A percentile compares a stretch with the other conserved stretches of the same genome.
Conservation (phyloP, 768 basidiomycete species). For the Antrodiella citrinella region DNA sequence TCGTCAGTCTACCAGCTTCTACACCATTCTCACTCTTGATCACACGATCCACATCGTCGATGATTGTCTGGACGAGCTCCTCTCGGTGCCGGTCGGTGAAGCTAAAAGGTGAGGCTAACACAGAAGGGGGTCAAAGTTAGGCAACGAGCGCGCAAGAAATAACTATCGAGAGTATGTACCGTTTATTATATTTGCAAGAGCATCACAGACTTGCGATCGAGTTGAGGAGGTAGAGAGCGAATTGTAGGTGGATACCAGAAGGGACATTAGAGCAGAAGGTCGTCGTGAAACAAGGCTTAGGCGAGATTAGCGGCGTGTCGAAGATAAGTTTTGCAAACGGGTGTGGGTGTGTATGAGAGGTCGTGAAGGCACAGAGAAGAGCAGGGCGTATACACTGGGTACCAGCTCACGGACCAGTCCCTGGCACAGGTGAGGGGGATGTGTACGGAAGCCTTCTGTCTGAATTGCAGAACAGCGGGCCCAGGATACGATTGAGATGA, state of each 20-base stretch:
- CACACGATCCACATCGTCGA: conserved; percentile 13
- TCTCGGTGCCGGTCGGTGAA: background rate
- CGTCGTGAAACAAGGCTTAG: background rate
- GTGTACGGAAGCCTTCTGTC: too few species aligned
- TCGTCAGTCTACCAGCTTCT: conserved; percentile 40
- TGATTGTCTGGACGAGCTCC: conserved; percentile 3
- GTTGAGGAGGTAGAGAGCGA: background rate
- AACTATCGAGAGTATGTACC: too few species aligned
- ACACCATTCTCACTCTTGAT: conserved; percentile 23
- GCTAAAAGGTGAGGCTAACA: background rate
- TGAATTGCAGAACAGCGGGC: too few species aligned
- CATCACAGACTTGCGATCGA: background rate
- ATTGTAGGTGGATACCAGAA: background rate
- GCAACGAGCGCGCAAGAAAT: too few species aligned
- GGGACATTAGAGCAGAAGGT: background rate
- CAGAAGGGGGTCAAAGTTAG: too few species aligned
- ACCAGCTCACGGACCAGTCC: too few species aligned
- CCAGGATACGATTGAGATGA: too few species aligned
- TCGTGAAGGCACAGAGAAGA: too few species aligned
- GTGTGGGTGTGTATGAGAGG: too few species aligned
- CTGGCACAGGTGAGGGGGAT: too few species aligned
- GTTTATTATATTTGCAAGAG: background rate
- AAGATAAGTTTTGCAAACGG: background rate
- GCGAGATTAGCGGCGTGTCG: background rate
- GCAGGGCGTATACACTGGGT: too few species aligned